Percentiles rank a stretch among this genome's conserved stretches.
phyloP scores from a whole-genome alignment of 225 moss, liverwort and hornwort species.

The Marchantia paleacea region DNA sequence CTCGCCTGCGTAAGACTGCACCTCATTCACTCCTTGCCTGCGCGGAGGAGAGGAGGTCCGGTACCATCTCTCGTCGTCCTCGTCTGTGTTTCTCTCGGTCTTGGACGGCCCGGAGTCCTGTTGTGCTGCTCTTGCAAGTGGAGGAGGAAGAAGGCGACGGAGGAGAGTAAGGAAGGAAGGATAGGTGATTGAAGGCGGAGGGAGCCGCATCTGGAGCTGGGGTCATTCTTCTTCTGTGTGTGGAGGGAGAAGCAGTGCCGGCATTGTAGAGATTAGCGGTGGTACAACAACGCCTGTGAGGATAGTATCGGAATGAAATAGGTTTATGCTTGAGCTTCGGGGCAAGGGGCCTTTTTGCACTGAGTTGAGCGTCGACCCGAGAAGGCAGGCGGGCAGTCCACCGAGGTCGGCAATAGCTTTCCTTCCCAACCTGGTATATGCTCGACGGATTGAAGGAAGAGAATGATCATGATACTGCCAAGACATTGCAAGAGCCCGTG shows the following conservation, averaged over 20 bases:
- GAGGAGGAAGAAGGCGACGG: not conserved
- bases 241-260: not conserved
- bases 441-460: not conserved
- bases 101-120: no score
- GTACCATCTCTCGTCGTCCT: not conserved
- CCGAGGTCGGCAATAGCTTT: not conserved
- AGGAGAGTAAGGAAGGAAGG: not conserved
- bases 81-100: not conserved
- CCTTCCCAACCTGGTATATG: not conserved
- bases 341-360: not conserved
- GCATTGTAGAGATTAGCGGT: not conserved
- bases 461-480: constrained; percentile 8
- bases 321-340: not conserved
- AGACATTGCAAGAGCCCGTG: not conserved
- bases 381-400: not conserved
- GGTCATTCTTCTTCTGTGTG: not conserved
- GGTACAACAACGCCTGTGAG: not conserved
- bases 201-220: not conserved
- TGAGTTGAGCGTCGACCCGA: not conserved
- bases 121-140: not conserved
- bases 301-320: not conserved
- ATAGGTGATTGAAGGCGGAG: not conserved
- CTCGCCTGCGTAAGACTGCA: not conserved
- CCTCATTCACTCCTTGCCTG: not conserved
- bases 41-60: not conserved